Evolutionary conservation across 1,284 basidiomycete genomes (phyloP).

Genomic region (Athelia psychrophila): DNA sequence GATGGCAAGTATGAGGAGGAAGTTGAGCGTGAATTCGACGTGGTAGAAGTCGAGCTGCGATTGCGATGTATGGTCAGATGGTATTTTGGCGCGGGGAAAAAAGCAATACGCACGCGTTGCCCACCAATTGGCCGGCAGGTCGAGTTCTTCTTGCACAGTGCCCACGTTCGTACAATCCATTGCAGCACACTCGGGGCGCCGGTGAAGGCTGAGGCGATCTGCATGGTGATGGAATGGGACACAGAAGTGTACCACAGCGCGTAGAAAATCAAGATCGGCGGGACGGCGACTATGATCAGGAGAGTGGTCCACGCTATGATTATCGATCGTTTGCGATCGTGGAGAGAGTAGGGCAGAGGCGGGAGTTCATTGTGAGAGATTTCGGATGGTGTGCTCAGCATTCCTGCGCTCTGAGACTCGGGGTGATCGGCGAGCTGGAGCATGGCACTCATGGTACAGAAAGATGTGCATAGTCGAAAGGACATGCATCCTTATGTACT

Average conservation of each 20-base stretch:
- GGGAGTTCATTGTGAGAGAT: background rate
- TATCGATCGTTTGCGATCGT: background rate
- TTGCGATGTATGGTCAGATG: background rate
- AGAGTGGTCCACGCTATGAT: slow-evolving; percentile 5
- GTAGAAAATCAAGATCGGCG: slow-evolving; percentile 31
- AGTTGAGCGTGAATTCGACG: slow-evolving; percentile 11
- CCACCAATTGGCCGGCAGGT: slow-evolving; percentile 14
- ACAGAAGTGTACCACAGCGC: slow-evolving; percentile 17
- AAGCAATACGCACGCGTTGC: slow-evolving; percentile 25
- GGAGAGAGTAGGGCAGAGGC: background rate
- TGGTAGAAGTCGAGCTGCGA: background rate
- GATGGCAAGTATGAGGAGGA: slow-evolving; percentile 16
- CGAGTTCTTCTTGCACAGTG: slow-evolving; percentile 23
- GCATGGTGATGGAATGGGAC: background rate
- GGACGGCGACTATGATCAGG: slow-evolving; percentile 25
- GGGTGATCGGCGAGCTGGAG: no score
- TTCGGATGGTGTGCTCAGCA: no score
- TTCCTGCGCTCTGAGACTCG: no score
- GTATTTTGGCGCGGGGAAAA: background rate
- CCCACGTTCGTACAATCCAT: slow-evolving; percentile 23
- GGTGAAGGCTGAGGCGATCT: background rate
- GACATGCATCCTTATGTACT: no score
- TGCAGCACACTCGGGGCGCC: slow-evolving; percentile 8
- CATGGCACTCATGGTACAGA: no score
- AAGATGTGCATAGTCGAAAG: no score